These are phyloP conservation scores for Botrytis medusae DNA, from an alignment of 2,329 filamentous ascomycete genomes.

Conservation along the genomic window DNA sequence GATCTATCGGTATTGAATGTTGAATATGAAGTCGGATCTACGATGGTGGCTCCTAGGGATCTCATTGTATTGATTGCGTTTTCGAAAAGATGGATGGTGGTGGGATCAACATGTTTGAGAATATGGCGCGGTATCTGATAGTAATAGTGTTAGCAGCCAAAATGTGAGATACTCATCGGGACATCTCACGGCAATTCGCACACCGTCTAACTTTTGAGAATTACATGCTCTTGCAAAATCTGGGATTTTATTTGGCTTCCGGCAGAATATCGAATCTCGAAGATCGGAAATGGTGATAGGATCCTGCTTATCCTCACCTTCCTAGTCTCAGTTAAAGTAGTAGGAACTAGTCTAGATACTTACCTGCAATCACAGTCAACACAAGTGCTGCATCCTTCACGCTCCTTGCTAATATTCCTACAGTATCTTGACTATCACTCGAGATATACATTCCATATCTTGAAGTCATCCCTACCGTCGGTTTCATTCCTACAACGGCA, in stretches of 20 bases:
- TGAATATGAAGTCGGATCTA: conserved; percentile 62
- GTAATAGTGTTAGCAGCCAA: neutral
- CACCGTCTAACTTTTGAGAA: neutral
- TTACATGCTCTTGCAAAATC: conserved; percentile 4
- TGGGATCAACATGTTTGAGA: neutral
- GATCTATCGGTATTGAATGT: conserved; percentile 47
- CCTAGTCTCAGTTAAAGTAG: neutral
- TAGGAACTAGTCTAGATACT: conserved; percentile 18
- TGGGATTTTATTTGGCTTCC: neutral
- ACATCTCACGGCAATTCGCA: conserved; percentile 14
- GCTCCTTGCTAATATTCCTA: conserved; percentile 50
- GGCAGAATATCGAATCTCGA: neutral
- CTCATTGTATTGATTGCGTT: conserved; percentile 9
- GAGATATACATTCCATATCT: conserved; percentile 63
- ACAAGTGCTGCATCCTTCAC: conserved; percentile 64
- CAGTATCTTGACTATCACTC: conserved; percentile 60
- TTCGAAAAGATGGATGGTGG: neutral
- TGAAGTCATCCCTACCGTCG: conserved; percentile 63
- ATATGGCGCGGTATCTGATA: conserved; percentile 11
- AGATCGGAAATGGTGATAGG: conserved; percentile 1
- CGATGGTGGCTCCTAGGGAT: conserved; percentile 49
- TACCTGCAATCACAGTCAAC: conserved; percentile 61
- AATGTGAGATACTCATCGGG: neutral
- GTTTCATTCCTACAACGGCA: conserved; percentile 66
- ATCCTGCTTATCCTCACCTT: conserved; percentile 13